Base-by-base conservation (phyloP, 768 basidiomycete species). In the Clathrus columnatus region DNA sequence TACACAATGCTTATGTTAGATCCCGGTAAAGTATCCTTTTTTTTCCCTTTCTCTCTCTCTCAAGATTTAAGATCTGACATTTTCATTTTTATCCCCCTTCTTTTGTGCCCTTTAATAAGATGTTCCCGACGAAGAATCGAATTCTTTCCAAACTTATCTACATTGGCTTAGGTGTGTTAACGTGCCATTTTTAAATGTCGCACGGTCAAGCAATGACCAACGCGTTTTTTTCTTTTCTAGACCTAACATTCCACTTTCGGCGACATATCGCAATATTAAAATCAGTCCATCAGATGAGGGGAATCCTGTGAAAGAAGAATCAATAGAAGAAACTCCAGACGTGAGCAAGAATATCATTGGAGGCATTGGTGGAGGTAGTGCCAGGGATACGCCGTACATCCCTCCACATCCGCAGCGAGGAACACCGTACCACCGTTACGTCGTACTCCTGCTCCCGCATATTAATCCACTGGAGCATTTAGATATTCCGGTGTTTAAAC, bases 1-100 rank as follows among this genome's bases (percentile, higher is more conserved):
- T 96, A 96, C 68, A 96, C 94, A 0, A 72, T 99, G 60, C 67
- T 99, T 30, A 82, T 99, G 69, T 72, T 97, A 46, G 94, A 97
- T 67, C 84, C 85, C 51, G 92, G 90, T 86, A 57, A 56, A 72
- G n/a, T n/a, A n/a, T n/a, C n/a, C 60, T 21, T 26, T n/a, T 4
- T 44, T 27, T 50, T 30, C 4, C 53, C 21, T 17, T 17, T 48
- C n/a, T 58, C 28, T 26, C 41, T 45, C 1, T 7, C 42, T 18
- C 10, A 2, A 47, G 21, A 47, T 47, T 14, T 10, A 2, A 8
- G 21, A 4, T 47, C 4, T 28, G 3, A 28, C 18, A 47, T 28
- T 47, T 14, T 18, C 16, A 11, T 10, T 14, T 23, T 20, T 27
- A 44, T 3, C 63, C n/a, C n/a, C n/a, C n/a, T n/a, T n/a, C n/a